Conservation (phyloP, 2,329 filamentous ascomycete genomes). For the Botrytis fabae region DNA sequence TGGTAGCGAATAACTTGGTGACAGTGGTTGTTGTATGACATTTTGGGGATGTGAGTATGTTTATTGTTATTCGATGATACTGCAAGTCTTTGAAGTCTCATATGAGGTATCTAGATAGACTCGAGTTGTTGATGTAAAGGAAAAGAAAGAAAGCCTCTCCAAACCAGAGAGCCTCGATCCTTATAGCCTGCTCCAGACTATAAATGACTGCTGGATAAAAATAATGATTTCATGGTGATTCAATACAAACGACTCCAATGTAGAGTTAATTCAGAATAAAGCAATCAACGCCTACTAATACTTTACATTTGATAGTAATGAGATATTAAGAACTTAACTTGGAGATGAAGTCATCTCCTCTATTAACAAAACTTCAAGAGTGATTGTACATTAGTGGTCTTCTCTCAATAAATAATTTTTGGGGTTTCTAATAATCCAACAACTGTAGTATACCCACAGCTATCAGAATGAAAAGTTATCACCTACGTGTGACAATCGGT, state of each 20-base stretch:
- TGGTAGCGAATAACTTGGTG: neutral
- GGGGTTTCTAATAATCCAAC: neutral
- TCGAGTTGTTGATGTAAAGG: neutral
- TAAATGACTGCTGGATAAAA: neutral
- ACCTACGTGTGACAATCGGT: neutral
- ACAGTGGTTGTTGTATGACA: neutral
- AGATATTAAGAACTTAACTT: too few species aligned
- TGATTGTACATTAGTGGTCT: neutral
- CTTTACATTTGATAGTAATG: neutral
- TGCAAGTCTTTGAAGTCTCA: neutral
- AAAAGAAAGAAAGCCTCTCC: neutral
- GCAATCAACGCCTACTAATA: neutral
- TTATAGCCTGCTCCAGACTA: neutral
- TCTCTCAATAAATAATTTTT: too few species aligned
- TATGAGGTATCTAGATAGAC: neutral
- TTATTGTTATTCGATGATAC: neutral
- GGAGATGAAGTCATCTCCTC: neutral
- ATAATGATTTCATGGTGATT: neutral
- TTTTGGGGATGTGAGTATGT: neutral
- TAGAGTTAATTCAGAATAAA: neutral
- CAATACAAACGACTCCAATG: accelerated
- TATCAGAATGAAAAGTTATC: accelerated
- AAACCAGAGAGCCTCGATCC: neutral
- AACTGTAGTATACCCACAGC: neutral
- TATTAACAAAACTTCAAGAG: neutral